Conservation (phyloP, 129 eudicot genomes). For the Tagetes patula region DNA sequence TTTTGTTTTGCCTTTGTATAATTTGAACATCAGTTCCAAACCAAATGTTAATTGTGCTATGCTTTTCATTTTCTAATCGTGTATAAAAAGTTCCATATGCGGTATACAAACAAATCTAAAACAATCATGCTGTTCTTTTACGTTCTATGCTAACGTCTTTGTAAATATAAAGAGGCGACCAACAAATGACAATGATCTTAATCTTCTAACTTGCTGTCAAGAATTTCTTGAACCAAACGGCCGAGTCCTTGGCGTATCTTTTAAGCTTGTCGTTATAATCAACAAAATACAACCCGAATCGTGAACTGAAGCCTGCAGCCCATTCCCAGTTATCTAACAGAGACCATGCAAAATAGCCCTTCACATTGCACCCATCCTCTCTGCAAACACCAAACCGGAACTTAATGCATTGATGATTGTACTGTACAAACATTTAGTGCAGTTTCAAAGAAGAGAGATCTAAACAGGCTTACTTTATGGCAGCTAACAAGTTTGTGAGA, state of each 20-base stretch:
- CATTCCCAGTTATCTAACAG: constrained; percentile 96
- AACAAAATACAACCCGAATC: constrained; percentile 85
- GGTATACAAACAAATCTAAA: constrained; percentile 7
- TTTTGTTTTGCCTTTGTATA: constrained; percentile 28
- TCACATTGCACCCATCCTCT: constrained; percentile 90
- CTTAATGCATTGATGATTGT: neutral
- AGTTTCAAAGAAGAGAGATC: neutral
- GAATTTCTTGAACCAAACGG: constrained; percentile 82
- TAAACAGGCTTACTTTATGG: constrained; percentile 60
- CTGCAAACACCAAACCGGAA: constrained; percentile 36
- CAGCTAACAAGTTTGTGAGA: constrained; percentile 64
- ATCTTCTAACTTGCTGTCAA: constrained; percentile 38
- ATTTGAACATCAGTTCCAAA: constrained; percentile 4
- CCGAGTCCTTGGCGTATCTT: constrained; percentile 89
- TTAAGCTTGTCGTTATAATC: constrained; percentile 72
- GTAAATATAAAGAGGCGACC: neutral
- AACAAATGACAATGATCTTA: neutral
- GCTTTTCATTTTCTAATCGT: neutral
- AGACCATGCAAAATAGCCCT: constrained; percentile 96
- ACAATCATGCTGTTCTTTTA: neutral
- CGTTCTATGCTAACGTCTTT: neutral
- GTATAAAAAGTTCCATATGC: neutral
- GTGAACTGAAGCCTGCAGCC: constrained; percentile 88
- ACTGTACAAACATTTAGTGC: neutral
- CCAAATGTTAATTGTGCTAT: neutral